Conservation (phyloP, 2,329 filamentous ascomycete genomes). For the Alternaria sp. region DNA sequence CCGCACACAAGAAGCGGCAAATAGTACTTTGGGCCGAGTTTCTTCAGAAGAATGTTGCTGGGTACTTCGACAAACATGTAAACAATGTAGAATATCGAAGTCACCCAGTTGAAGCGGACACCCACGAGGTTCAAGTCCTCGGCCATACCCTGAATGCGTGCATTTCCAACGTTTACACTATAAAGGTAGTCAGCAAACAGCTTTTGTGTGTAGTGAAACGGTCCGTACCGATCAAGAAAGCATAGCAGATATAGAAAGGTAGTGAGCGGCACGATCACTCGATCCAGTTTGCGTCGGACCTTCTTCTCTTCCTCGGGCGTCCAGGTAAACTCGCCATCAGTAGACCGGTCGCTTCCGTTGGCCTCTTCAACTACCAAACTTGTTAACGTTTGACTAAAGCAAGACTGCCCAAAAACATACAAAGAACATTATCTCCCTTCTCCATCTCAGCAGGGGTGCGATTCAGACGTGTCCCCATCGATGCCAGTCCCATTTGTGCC, state of each 20-base stretch:
- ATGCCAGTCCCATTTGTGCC: constrained; percentile 13
- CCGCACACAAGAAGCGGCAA: constrained; percentile 64
- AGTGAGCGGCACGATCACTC: constrained; percentile 62
- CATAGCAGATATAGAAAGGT: constrained; percentile 65
- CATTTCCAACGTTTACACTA: constrained; percentile 62
- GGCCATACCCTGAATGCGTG: constrained; percentile 64
- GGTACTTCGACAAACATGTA: constrained; percentile 66
- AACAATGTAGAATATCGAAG: constrained; percentile 67
- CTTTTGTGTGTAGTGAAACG: background rate
- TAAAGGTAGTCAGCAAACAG: constrained; percentile 16
- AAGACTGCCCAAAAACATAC: constrained; percentile 22
- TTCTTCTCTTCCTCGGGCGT: constrained; percentile 60
- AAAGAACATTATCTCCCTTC: constrained; percentile 32
- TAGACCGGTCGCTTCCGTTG: constrained; percentile 41
- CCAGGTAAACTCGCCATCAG: constrained; percentile 55
- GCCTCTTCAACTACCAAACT: constrained; percentile 31
- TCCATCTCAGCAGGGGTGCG: constrained; percentile 23
- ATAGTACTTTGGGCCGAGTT: constrained; percentile 61
- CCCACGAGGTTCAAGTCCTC: constrained; percentile 60
- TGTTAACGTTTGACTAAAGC: constrained; percentile 15
- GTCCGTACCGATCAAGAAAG: constrained; percentile 55
- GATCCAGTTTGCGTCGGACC: constrained; percentile 63
- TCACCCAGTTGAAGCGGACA: constrained; percentile 66
- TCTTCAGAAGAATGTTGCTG: constrained; percentile 65
- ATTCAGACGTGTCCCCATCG: constrained; percentile 10